Conservation (phyloP, 2,329 filamentous ascomycete species). For the Rutstroemia sp. region DNA sequence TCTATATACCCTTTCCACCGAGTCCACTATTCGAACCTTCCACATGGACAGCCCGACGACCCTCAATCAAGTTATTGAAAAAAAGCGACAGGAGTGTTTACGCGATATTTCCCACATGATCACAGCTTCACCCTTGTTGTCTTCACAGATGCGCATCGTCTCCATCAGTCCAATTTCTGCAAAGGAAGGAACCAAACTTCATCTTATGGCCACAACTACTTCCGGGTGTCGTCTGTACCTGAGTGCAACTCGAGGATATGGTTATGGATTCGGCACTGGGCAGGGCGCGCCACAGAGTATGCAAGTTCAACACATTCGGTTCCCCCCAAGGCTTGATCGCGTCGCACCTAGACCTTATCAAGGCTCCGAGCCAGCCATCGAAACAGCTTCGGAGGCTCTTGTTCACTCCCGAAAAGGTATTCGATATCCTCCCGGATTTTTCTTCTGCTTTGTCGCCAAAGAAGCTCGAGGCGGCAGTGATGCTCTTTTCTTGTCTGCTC, state of each 20-base stretch:
- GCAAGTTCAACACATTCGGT: slow-evolving; percentile 96
- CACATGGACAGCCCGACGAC: slow-evolving; percentile 65
- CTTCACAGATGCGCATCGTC: slow-evolving; percentile 64
- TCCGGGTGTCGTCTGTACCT: slow-evolving; percentile 89
- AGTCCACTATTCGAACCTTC: slow-evolving; percentile 85
- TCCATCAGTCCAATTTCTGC: slow-evolving; percentile 79
- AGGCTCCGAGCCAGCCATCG: slow-evolving; percentile 20
- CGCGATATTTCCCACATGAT: slow-evolving; percentile 83
- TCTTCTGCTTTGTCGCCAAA: slow-evolving; percentile 72
- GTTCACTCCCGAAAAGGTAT: slow-evolving; percentile 43
- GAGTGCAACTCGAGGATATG: slow-evolving; percentile 71
- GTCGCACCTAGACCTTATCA: slow-evolving; percentile 22
- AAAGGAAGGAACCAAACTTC: slow-evolving; percentile 72
- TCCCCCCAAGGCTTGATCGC: slow-evolving; percentile 55
- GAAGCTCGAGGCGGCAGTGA: slow-evolving; percentile 53
- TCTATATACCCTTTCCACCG: slow-evolving; percentile 83
- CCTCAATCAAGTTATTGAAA: slow-evolving; percentile 57
- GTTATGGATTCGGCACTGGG: slow-evolving; percentile 56
- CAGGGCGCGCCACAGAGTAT: slow-evolving; percentile 74
- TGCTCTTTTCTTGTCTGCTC: slow-evolving; percentile 73
- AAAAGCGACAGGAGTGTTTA: slow-evolving; percentile 49
- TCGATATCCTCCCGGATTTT: slow-evolving; percentile 80
- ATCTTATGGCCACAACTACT: slow-evolving; percentile 82
- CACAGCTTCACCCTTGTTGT: slow-evolving; percentile 62
- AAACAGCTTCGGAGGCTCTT: slow-evolving; percentile 40